Base-by-base conservation (phyloP, 208 protist species). In the Trichomonas tenax region DNA sequence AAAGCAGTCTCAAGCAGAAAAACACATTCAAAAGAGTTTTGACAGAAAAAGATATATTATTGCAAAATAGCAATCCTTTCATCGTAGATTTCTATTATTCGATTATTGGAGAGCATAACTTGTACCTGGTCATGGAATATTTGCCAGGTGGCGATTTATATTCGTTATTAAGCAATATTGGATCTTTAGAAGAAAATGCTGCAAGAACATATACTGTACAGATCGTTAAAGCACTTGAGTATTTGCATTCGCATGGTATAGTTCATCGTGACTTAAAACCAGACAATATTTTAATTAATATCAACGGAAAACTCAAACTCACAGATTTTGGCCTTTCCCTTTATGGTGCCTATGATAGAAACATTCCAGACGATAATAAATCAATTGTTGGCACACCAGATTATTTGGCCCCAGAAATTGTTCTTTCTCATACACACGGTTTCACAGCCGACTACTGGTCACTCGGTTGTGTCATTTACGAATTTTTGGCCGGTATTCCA, bases 81-180 rank as follows among this genome's bases (percentile, higher is more conserved):
- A 93, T 93, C 40, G 44, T 93, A 17, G 45, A 93, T 38, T 93
- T 93, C 34, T 93, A 93, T 51, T 93, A 93, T 93, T 93, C 86
- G 38, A 40, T 93, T 38, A 93, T 93, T 38, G 86, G 86, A 34
- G 26, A 93, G 8, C 23, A 93, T 82, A 98, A 97, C 88, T 96
- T 98, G 11, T 98, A 97, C 93, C 96, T 98, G 31, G 96, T 98
- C 45, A 95, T 98, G 95, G 98, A 98, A 90, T 98, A 97, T 97
- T 63, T 98, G 0, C 97, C 97, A 96, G 98, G 98, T 45, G 98
- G 98, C 48, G 98, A 98, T 96, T 97, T 98, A 34, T 98, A 98
- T 97, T 98, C 96, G 84, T 97, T 98, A 95, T 96, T 98, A 10
- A 97, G 97, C 38, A 96, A 96, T 40, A 97, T 97, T 48, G 96